Conservation (phyloP, 108 stramenopile genomes). For the Fistulifera solaris region DNA sequence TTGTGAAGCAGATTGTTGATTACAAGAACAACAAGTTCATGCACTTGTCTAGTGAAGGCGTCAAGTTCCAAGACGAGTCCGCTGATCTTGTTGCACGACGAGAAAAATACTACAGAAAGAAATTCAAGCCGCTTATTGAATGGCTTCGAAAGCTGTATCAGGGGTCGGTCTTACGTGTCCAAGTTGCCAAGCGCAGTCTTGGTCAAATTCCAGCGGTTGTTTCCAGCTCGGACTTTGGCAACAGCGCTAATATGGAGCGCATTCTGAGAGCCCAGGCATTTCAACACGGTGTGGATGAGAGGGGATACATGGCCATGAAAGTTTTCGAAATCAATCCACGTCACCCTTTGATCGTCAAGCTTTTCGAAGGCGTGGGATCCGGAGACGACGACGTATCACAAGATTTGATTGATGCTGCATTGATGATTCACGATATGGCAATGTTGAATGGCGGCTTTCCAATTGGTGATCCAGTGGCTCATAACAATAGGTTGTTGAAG, state of each 20-base stretch:
- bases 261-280: slow-evolving; percentile 98
- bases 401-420: slow-evolving; percentile 78
- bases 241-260: slow-evolving; percentile 99
- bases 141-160: slow-evolving; percentile 90
- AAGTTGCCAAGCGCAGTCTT: slow-evolving; percentile 78
- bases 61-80: slow-evolving; percentile 97
- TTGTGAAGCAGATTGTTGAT: slow-evolving; percentile 55
- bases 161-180: slow-evolving; percentile 77
- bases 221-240: slow-evolving; percentile 83
- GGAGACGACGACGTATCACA: slow-evolving; percentile 65
- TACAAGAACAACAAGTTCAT: slow-evolving; percentile 87
- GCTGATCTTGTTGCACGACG: slow-evolving; percentile 86
- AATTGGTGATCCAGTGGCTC: slow-evolving; percentile 78
- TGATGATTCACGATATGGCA: slow-evolving; percentile 96
- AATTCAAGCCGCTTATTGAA: slow-evolving; percentile 92
- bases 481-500: slow-evolving; percentile 78
- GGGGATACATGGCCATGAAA: slow-evolving; percentile 61
- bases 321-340: slow-evolving; percentile 99
- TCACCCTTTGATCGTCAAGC: slow-evolving; percentile 92
- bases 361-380: slow-evolving; percentile 57
- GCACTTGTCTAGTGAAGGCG: slow-evolving; percentile 88
- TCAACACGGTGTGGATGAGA: slow-evolving; percentile 49
- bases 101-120: slow-evolving; percentile 89
- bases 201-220: slow-evolving; percentile 90
- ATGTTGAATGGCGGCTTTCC: slow-evolving; percentile 91